A percentile compares a stretch with the other conserved stretches of the same genome.
These are phyloP conservation scores for Halocafeteria seosinensis DNA, from an alignment of 108 stramenopile genomes.

Conservation along the genomic window DNA sequence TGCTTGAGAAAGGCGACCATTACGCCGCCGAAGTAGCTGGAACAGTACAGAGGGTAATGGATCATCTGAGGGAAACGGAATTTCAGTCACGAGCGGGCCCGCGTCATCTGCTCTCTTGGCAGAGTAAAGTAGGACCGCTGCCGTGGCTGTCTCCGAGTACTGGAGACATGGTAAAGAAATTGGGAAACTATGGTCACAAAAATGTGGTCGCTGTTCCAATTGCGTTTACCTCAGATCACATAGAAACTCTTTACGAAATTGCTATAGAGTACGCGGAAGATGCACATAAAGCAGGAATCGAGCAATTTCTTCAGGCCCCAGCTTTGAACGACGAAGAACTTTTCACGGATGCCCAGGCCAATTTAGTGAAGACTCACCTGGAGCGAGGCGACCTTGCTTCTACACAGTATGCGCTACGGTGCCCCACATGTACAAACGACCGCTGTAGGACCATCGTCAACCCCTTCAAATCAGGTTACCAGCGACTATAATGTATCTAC, in stretches of 20 bases:
- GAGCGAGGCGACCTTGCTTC: slow-evolving; percentile 18
- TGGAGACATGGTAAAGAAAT: slow-evolving; percentile 66
- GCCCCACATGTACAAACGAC: slow-evolving; percentile 3
- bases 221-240: slow-evolving; percentile 94
- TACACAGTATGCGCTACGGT: slow-evolving; percentile 13
- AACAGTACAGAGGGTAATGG: slow-evolving; percentile 10
- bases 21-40: slow-evolving; percentile 6
- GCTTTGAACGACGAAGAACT: slow-evolving; percentile 74
- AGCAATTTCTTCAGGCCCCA: slow-evolving; percentile 71
- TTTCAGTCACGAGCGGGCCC: not conserved
- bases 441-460: slow-evolving; percentile 7
- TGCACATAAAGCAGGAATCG: slow-evolving; percentile 73
- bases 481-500: too few relatives aligned
- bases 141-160: slow-evolving; percentile 97
- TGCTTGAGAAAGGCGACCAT: slow-evolving; percentile 9
- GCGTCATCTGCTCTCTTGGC: slow-evolving; percentile 32
- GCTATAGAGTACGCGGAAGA: slow-evolving; percentile 95
- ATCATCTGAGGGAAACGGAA: too few relatives aligned
- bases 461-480: too few relatives aligned
- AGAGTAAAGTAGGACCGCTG: slow-evolving; percentile 87
- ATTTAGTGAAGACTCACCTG: slow-evolving; percentile 63
- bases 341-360: slow-evolving; percentile 86
- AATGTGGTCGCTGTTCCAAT: slow-evolving; percentile 90
- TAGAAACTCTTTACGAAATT: slow-evolving; percentile 98
- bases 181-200: slow-evolving; percentile 67